Percentiles rank a stretch among this genome's conserved stretches.
Evolutionary conservation across 306 rosid species (phyloP).

Genomic region (Alnus glutinosa): DNA sequence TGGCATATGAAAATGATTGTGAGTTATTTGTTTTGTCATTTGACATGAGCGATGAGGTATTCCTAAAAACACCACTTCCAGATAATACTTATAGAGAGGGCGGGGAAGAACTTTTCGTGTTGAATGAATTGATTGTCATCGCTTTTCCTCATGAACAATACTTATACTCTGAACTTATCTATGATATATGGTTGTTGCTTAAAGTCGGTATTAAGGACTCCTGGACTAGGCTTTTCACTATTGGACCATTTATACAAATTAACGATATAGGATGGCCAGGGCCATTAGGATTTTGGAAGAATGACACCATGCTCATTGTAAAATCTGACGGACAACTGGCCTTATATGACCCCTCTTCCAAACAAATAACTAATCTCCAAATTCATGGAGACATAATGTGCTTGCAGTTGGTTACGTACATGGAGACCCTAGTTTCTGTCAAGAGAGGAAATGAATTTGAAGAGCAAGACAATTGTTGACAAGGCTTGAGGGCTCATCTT

Average conservation of each 20-base stretch:
- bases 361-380: background rate
- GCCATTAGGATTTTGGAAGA: background rate
- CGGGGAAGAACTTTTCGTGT: background rate
- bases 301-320: background rate
- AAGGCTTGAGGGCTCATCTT: background rate
- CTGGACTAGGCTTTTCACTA: background rate
- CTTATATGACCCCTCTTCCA: background rate
- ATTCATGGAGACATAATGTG: background rate
- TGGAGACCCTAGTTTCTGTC: background rate
- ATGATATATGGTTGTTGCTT: background rate
- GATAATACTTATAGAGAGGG: background rate
- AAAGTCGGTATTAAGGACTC: background rate
- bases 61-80: background rate
- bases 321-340: background rate
- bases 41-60: background rate
- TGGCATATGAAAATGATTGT: background rate
- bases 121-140: background rate
- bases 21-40: background rate
- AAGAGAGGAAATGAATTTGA: background rate
- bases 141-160: no score
- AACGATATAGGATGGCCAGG: background rate
- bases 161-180: no score
- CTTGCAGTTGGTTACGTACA: background rate
- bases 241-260: background rate
- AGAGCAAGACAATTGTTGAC: background rate